Conservation (phyloP, 148 eudicot species). For the Drosera capensis region DNA sequence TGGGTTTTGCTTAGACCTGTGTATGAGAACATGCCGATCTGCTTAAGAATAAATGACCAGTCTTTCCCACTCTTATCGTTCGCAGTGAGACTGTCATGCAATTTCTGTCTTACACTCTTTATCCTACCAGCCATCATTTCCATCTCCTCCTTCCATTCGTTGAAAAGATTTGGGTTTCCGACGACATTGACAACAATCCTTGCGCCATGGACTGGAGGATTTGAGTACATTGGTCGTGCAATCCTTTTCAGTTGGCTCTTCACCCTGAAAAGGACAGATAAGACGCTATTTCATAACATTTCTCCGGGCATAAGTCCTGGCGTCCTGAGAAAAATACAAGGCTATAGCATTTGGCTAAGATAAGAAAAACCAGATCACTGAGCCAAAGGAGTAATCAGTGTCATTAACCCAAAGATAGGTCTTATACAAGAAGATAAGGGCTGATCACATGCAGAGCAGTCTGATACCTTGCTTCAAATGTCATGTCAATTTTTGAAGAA, state of each 20-base stretch:
- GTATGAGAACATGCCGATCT: constrained; percentile 90
- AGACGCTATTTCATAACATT: background rate
- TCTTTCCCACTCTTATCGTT: constrained; percentile 83
- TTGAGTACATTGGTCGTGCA: constrained; percentile 97
- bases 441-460: too few relatives aligned
- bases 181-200: constrained; percentile 77
- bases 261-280: constrained; percentile 32
- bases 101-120: constrained; percentile 55
- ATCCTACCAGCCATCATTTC: constrained; percentile 87
- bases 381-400: background rate
- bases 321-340: background rate
- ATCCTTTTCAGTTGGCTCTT: constrained; percentile 88
- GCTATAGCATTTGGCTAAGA: background rate
- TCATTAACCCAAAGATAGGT: too few relatives aligned
- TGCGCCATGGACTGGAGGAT: constrained; percentile 96
- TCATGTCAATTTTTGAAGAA: too few relatives aligned
- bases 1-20: constrained; percentile 87
- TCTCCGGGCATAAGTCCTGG: background rate
- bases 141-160: constrained; percentile 90
- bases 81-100: constrained; percentile 46
- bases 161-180: constrained; percentile 48
- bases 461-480: too few relatives aligned
- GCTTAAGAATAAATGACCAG: constrained; percentile 85
- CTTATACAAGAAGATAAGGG: too few relatives aligned
- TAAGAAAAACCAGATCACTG: background rate